Evolutionary conservation across 1,139 yeast genomes (phyloP), one percentile per base, ranked within the genome.

Genomic region (Geotrichum reessii): DNA sequence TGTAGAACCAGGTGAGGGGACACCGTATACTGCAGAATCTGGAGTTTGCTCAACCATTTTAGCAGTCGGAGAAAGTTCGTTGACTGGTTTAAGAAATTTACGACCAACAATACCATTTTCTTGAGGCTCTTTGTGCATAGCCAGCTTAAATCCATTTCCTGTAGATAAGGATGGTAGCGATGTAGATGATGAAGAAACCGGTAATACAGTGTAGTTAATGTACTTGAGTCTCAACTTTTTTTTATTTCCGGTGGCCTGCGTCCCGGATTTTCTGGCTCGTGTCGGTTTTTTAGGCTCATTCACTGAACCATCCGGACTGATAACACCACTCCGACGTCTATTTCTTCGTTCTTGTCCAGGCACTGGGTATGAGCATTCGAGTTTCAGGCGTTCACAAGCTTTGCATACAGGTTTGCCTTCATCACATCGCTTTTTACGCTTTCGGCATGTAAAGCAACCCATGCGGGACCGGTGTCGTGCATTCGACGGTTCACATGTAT

Each of bases 381-480:
- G 75, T 1, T 78, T 74, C 33, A 85, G 70, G 59, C 91, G 71
- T 5, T 67, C 60, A 69, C 91, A 85, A 59, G 85, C 88, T 0
- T 75, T 69, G 66, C 93, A 86, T 2, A 68, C 67, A 1, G 93
- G 93, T 59, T 76, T 77, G 0, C 69, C 69, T 67, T 86, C 93
- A 66, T 86, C 83, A 66, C 93, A 86, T 64, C 88, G 81, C 70
- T 86, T 86, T 66, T 86, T 86, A 48, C 93, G 73, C 52, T 80
- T 77, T 61, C 89, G 82, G 66, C 93, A 86, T 0, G 91, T 85
- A 51, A 85, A 71, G 68, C 93, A 86, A 0, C 93, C 93, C 63
- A 76, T 76, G 56, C 76, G 67, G n/a, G 75, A 71, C 33, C 75
- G 64, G 21, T 55, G 56, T 19, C 53, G 52, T 1, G 57, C n/a